Percentiles rank a stretch among this genome's conserved stretches.
Evolutionary conservation across 768 basidiomycete genomes (phyloP).

Genomic region (Boletus insuetus): DNA sequence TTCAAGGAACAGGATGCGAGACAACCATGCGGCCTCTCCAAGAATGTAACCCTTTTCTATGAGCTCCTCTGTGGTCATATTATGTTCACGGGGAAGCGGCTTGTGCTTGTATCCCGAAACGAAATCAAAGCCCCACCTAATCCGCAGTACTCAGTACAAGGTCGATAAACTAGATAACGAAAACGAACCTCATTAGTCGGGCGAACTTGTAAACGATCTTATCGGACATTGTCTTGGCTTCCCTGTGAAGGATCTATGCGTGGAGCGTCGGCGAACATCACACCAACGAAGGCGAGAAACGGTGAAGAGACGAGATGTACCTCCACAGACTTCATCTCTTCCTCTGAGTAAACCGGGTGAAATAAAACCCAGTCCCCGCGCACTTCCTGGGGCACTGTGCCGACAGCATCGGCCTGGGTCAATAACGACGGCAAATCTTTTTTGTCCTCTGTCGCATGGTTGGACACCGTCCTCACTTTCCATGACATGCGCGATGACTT

Average conservation of each 20-base stretch:
- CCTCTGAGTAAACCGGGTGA: conserved; percentile 84
- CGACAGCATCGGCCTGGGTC: conserved; percentile 40
- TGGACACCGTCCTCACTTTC: neutral
- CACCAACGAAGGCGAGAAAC: neutral
- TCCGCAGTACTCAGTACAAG: neutral
- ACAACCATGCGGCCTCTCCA: conserved; percentile 72
- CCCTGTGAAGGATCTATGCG: conserved; percentile 63
- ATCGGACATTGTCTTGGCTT: conserved; percentile 66
- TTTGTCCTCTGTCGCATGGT: conserved; percentile 25
- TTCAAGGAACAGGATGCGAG: conserved; percentile 73
- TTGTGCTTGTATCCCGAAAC: conserved; percentile 84
- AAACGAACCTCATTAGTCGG: conserved; percentile 44
- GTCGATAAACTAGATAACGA: conserved; percentile 1
- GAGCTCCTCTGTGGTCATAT: conserved; percentile 71
- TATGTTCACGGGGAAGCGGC: conserved; percentile 54
- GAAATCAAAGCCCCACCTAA: conserved; percentile 72
- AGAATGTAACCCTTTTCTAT: conserved; percentile 72
- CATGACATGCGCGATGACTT: neutral
- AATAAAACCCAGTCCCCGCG: conserved; percentile 89
- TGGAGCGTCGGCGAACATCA: conserved; percentile 6
- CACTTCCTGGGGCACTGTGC: conserved; percentile 53
- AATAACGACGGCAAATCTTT: conserved; percentile 15
- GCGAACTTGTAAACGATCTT: conserved; percentile 69
- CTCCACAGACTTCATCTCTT: conserved; percentile 71
- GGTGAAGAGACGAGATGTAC: conserved; percentile 33